A percentile compares a stretch with the other conserved stretches of the same genome.
phyloP scores from a whole-genome alignment of 148 eudicot species.

The Nyssa sinensis region DNA sequence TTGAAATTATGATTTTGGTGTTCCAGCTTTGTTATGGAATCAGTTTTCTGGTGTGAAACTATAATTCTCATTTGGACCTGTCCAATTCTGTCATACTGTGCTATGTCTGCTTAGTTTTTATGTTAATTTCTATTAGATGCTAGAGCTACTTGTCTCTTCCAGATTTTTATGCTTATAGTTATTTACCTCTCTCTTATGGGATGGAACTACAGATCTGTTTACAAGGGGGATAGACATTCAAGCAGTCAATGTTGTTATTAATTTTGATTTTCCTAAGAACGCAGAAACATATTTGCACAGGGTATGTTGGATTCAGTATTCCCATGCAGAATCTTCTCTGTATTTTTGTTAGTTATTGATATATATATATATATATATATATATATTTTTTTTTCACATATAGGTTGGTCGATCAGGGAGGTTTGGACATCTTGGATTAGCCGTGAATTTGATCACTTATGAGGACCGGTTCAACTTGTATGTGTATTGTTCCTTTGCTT shows the following conservation, averaged over 20 bases:
- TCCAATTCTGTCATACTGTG: no score
- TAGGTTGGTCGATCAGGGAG: slow-evolving; percentile 97
- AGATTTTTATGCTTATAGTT: not conserved
- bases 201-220: slow-evolving; percentile 61
- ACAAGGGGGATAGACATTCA: slow-evolving; percentile 95
- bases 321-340: not conserved
- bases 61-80: not conserved
- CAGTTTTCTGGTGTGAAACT: not conserved
- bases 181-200: not conserved
- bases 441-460: slow-evolving; percentile 85
- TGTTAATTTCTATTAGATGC: not conserved
- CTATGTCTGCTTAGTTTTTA: no score
- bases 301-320: slow-evolving; percentile 40
- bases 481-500: slow-evolving; percentile 24
- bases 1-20: not conserved
- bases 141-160: not conserved
- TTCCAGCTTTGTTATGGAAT: no score
- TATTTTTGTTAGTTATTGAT: not conserved
- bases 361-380: not conserved
- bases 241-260: slow-evolving; percentile 89
- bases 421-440: slow-evolving; percentile 90
- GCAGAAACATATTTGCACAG: slow-evolving; percentile 90
- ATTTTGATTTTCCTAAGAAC: slow-evolving; percentile 84
- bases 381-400: slow-evolving; percentile 8
- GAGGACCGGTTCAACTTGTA: slow-evolving; percentile 91